These are phyloP conservation scores for Dovyalis caffra DNA, from an alignment of 345 rosid species.

Conservation along the genomic window DNA sequence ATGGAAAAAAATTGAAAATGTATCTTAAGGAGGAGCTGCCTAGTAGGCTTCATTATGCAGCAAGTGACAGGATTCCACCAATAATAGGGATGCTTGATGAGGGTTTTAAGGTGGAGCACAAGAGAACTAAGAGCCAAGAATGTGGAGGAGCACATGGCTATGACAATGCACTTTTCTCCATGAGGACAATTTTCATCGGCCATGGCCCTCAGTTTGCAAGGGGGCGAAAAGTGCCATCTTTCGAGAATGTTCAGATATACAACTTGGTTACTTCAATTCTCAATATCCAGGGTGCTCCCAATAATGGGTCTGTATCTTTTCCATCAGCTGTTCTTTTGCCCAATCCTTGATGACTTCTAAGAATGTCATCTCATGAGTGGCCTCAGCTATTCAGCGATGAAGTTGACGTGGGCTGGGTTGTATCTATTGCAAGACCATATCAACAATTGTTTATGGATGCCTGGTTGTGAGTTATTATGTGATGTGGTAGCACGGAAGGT, in stretches of 20 bases:
- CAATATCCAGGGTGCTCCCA: conserved; percentile 66
- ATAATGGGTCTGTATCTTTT: conserved; percentile 68
- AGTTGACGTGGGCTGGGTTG: not conserved
- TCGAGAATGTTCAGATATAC: conserved; percentile 91
- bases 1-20: conserved; percentile 68
- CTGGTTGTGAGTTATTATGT: conserved; percentile 2
- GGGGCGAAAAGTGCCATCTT: conserved; percentile 83
- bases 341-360: conserved; percentile 12
- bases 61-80: conserved; percentile 71
- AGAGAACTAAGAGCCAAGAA: conserved; percentile 47
- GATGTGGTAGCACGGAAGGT: not conserved
- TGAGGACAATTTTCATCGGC: conserved; percentile 88
- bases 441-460: not conserved
- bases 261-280: conserved; percentile 81
- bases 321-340: conserved; percentile 50
- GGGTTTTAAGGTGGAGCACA: conserved; percentile 77
- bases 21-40: conserved; percentile 88
- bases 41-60: conserved; percentile 65
- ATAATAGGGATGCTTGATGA: conserved; percentile 75
- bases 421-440: not conserved
- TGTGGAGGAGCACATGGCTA: conserved; percentile 96
- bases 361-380: not conserved
- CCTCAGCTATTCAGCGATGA: not conserved
- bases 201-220: conserved; percentile 80
- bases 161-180: conserved; percentile 84